Percentiles rank a stretch among this genome's conserved stretches.
Conservation (phyloP, 2,329 filamentous ascomycete genomes). For the Diaporthe sp. region DNA sequence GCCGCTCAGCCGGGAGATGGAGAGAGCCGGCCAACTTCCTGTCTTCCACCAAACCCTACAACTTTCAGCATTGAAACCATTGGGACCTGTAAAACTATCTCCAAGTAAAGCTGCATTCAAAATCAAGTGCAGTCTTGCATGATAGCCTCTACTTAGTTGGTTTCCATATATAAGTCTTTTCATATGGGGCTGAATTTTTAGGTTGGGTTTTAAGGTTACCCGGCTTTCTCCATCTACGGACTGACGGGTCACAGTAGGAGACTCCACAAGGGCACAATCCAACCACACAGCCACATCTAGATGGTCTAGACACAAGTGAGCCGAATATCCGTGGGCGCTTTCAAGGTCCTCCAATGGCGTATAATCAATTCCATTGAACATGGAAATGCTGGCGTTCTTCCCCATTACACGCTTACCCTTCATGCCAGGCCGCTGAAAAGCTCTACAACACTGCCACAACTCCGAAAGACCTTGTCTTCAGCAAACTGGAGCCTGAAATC, state of each 20-base stretch:
- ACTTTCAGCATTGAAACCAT: background rate
- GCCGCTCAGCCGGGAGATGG: background rate
- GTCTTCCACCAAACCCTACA: background rate
- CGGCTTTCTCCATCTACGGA: background rate
- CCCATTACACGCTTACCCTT: background rate
- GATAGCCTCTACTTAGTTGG: background rate
- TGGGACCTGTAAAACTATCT: background rate
- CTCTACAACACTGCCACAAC: background rate
- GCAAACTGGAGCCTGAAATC: background rate
- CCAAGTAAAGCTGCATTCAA: background rate
- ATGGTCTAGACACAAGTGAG: background rate
- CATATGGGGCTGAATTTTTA: background rate
- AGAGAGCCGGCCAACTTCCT: background rate
- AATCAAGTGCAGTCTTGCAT: background rate
- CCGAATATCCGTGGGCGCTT: background rate
- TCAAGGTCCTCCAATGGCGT: background rate
- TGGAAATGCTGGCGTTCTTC: background rate
- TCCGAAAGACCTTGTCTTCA: background rate
- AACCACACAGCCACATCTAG: background rate
- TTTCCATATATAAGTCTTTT: background rate
- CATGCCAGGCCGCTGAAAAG: background rate
- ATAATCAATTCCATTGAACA: background rate
- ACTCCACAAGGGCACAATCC: background rate
- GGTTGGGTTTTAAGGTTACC: background rate
- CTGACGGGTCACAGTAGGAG: background rate